A percentile compares a stretch with the other conserved stretches of the same genome.
These are phyloP conservation scores for Colletotrichum sp. DNA, from an alignment of 2,329 filamentous ascomycete species.

Conservation along the genomic window DNA sequence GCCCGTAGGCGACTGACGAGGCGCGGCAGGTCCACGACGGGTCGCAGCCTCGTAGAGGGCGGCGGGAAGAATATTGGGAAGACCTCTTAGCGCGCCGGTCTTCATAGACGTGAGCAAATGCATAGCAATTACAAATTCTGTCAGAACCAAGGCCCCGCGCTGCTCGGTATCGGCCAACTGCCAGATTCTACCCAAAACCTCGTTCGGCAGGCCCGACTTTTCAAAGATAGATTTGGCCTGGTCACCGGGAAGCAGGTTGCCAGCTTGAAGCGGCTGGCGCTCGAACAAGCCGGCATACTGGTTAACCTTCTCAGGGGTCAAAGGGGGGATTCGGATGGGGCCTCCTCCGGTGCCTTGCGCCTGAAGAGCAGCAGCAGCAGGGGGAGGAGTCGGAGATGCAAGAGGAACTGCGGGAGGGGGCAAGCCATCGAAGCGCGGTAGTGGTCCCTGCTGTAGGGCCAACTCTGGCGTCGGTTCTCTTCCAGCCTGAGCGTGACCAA, in stretches of 20 bases:
- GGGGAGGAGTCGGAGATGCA: constrained; percentile 49
- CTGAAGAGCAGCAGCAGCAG: constrained; percentile 52
- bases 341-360: constrained; percentile 66
- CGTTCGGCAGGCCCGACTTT: constrained; percentile 87
- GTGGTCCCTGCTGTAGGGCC: constrained; percentile 83
- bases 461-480: constrained; percentile 81
- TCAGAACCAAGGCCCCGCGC: constrained; percentile 81
- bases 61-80: constrained; percentile 82
- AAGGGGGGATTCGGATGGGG: constrained; percentile 84
- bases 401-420: constrained; percentile 28
- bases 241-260: constrained; percentile 77
- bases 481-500: constrained; percentile 92
- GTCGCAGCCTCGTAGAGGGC: constrained; percentile 91
- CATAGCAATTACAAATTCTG: constrained; percentile 98
- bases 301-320: constrained; percentile 85
- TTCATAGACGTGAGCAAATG: constrained; percentile 93
- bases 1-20: constrained; percentile 56
- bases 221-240: constrained; percentile 95
- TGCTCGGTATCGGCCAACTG: constrained; percentile 93
- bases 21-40: constrained; percentile 55
- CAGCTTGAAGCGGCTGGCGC: constrained; percentile 79
- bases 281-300: constrained; percentile 94
- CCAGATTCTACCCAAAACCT: constrained; percentile 94
- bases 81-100: constrained; percentile 76
- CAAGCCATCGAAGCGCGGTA: constrained; percentile 90